These are phyloP conservation scores for Juglanconis juglandina DNA, from an alignment of 2,329 filamentous ascomycete species.

Conservation along the genomic window DNA sequence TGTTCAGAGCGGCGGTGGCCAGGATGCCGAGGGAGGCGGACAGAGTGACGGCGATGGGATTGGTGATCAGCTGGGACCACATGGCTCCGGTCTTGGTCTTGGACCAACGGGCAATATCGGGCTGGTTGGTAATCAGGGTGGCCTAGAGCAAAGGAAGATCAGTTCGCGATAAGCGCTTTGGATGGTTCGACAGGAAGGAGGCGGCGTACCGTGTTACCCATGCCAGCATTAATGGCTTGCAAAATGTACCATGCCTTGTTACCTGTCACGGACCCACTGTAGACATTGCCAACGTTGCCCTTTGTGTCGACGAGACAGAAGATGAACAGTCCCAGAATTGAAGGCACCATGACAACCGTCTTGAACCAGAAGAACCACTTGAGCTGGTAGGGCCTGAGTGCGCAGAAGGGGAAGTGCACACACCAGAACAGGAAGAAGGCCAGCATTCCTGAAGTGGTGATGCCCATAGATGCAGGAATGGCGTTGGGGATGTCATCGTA, in stretches of 20 bases:
- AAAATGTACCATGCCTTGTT: slow-evolving; percentile 21
- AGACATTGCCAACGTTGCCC: slow-evolving; percentile 28
- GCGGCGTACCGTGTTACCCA: slow-evolving; percentile 24
- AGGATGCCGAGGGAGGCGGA: slow-evolving; percentile 42
- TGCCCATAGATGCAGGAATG: slow-evolving; percentile 34
- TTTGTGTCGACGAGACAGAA: slow-evolving; percentile 38
- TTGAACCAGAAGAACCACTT: slow-evolving; percentile 44
- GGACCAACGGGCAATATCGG: slow-evolving; percentile 41
- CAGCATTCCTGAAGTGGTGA: slow-evolving; percentile 36
- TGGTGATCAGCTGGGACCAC: slow-evolving; percentile 39
- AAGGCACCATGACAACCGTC: slow-evolving; percentile 34
- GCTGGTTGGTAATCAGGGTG: slow-evolving; percentile 39
- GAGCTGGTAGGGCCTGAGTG: slow-evolving; percentile 42
- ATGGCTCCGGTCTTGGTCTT: slow-evolving; percentile 35
- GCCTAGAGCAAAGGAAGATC: slow-evolving; percentile 26
- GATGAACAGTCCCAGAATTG: slow-evolving; percentile 29
- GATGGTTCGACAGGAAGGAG: background rate
- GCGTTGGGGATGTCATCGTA: slow-evolving; percentile 35
- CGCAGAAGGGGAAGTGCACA: slow-evolving; percentile 37
- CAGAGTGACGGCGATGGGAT: slow-evolving; percentile 39
- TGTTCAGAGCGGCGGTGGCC: slow-evolving; percentile 40
- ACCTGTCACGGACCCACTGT: slow-evolving; percentile 11
- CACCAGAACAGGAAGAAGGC: slow-evolving; percentile 37
- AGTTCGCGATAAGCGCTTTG: background rate
- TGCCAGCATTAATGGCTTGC: slow-evolving; percentile 35